These are phyloP conservation scores for Erucastrum elatum DNA, from an alignment of 345 rosid genomes.

Conservation along the genomic window DNA sequence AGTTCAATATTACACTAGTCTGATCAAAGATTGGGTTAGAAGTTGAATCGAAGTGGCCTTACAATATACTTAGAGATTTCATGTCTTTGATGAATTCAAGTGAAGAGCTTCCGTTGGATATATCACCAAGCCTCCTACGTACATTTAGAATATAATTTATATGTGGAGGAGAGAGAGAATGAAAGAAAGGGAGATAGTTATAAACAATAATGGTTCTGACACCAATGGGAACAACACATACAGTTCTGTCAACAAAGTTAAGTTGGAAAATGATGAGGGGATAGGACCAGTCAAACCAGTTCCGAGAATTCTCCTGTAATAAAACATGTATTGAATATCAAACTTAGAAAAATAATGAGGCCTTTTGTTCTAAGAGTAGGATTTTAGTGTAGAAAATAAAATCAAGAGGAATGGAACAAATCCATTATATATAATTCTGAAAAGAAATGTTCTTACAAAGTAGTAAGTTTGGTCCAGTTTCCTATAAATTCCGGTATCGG, in stretches of 20 bases:
- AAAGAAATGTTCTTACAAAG: slow-evolving; percentile 44
- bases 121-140: slow-evolving; percentile 64
- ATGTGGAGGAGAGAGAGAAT: background rate
- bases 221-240: slow-evolving; percentile 44
- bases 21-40: slow-evolving; percentile 5
- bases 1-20: background rate
- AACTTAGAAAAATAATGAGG: background rate
- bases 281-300: slow-evolving; percentile 62
- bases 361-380: background rate
- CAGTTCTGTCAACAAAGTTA: slow-evolving; percentile 53
- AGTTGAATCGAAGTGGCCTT: slow-evolving; percentile 29
- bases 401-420: slow-evolving; percentile 14
- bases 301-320: slow-evolving; percentile 56
- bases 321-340: slow-evolving; percentile 19
- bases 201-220: background rate
- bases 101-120: slow-evolving; percentile 56
- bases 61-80: slow-evolving; percentile 53
- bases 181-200: background rate
- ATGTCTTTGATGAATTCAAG: slow-evolving; percentile 51
- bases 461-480: slow-evolving; percentile 48
- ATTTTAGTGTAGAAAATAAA: background rate
- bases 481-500: slow-evolving; percentile 60
- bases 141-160: background rate
- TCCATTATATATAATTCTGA: background rate
- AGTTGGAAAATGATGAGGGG: slow-evolving; percentile 59